Base-by-base conservation (phyloP, 192 early-diverging fungal genomes). In the Coemansia sp. region DNA sequence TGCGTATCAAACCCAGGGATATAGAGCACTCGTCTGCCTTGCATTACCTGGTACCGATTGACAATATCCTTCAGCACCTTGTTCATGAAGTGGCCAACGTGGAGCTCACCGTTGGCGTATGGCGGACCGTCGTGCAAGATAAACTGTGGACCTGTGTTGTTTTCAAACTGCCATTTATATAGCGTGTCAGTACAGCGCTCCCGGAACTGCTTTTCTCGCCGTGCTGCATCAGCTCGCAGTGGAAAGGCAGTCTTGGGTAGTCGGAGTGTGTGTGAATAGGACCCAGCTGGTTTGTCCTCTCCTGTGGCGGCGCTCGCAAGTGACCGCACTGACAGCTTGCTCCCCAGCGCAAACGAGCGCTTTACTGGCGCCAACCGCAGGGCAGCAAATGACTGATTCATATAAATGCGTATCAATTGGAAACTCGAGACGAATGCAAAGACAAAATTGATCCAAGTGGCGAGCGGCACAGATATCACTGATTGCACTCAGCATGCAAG, bases 1-100 rank as follows among this genome's bases (percentile, higher is more conserved):
- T 94, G 92, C 39, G 89, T 90, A 74, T 94, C 92, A 80, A 90
- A 94, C 62, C 92, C 92, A 32, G 92, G 92, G 4, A 88, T 85
- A 64, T 89, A 93, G 75, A 83, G 75, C 5, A 94, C 91, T 67
- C 86, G 89, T 38, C 86, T 84, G 37, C 92, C 92, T 40, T 84
- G 83, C 68, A 91, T 86, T 2, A 92, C 82, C 53, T 89, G 86
- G 72, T 92, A 88, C 23, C 92, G 86, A 69, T 91, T 89, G 43
- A 91, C 77, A 30, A 94, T 89, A 53, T 94, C 92, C 74, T 94
- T 94, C 23, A 92, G 83, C 47, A 94, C 84, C 78, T 91, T 92
- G 83, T 94, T 94, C 78, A 94, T 85, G 38, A 91, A 91, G 59
- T 94, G 92, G 3, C 87, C 89, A 57, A 88, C 85, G 71, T 94